Evolutionary conservation across 202 grass and related monocot species (phyloP), one percentile per base, ranked within the genome.

Genomic region (Setaria viridis): DNA sequence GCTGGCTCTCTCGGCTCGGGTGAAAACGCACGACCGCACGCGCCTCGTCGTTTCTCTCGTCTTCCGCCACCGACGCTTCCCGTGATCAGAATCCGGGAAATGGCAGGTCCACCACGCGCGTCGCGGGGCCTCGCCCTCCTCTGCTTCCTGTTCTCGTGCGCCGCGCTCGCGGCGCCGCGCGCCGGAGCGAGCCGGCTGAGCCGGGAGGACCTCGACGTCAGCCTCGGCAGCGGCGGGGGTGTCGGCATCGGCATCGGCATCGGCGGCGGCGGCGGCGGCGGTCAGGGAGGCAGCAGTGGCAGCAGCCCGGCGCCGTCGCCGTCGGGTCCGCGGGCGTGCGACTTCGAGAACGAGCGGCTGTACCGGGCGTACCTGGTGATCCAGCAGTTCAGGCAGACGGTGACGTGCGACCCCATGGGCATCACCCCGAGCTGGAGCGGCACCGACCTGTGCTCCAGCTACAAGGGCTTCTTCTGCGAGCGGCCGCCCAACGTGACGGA

Each of bases 401-500:
- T 99, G 84, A 90, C 87, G 78, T 88, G 77, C 81, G 93, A 95
- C 64, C 90, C 88, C 33, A 15, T n/a, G n/a, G 19, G 9, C n/a
- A 13, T 91, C 3, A 83, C 43, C 14, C 7, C 4, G 0, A 35
- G 50, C 46, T 99, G 96, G 96, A 30, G 7, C 1, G 96, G 93
- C 46, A 25, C 56, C 5, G n/a, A 90, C 67, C 58, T 96, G 33
- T 99, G 96, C 86, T 5, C 33, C 43, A 49, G 17, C 72, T 99
- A 99, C 78, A 19, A 42, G 7, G 93, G 96, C 35, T 95, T 95
- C 82, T 99, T 67, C 89, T 99, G 96, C 76, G 90, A 86, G 3
- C 72, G 43, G 8, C 93, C 93, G 32, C 90, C 87, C 5, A 67
- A 82, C 16, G 16, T 79, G 9, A 30, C 0, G 4, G 83, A 78